phyloP scores from a whole-genome alignment of 148 eudicot species.

The Selenicereus undatus region DNA sequence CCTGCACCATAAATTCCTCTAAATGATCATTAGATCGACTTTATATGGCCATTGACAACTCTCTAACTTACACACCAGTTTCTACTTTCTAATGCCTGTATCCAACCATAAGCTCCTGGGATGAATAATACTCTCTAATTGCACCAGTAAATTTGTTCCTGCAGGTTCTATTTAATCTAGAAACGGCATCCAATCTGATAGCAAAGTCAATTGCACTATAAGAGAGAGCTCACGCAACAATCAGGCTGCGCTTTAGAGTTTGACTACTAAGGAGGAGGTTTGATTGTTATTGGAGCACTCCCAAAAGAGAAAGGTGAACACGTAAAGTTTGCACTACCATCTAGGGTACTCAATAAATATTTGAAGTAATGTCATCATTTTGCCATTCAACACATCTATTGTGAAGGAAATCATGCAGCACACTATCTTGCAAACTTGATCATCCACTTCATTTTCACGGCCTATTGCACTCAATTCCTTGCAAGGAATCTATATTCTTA shows the following conservation, averaged over 20 bases:
- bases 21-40: not conserved
- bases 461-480: not conserved
- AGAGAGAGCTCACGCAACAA: not conserved
- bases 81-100: not conserved
- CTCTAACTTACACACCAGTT: not conserved
- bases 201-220: too few species aligned
- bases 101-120: not conserved
- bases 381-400: not conserved
- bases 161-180: too few species aligned
- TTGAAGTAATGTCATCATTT: not conserved
- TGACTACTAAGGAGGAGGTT: not conserved
- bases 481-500: not conserved
- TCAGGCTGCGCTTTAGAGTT: not conserved
- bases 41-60: too few species aligned
- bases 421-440: not conserved
- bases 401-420: not conserved
- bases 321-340: not conserved
- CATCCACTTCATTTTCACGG: not conserved
- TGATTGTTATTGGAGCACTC: not conserved
- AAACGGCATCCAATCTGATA: too few species aligned
- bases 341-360: not conserved
- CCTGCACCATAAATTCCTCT: not conserved
- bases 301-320: not conserved
- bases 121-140: too few species aligned
- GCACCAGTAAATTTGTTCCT: too few species aligned